These are phyloP conservation scores for Coniella vitis DNA, from an alignment of 2,329 filamentous ascomycete species.

Conservation along the genomic window DNA sequence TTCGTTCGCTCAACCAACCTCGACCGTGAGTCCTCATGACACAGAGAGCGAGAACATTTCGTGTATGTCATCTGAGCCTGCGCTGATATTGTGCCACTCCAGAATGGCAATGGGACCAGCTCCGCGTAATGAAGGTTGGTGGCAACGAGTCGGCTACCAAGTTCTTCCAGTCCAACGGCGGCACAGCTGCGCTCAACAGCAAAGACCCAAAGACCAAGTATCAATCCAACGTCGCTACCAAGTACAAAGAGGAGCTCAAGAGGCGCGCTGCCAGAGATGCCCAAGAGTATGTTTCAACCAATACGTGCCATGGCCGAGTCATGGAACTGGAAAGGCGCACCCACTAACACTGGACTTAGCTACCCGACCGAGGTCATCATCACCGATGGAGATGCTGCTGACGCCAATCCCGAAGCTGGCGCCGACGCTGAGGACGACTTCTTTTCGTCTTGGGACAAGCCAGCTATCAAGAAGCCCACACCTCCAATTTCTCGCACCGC, in stretches of 20 bases:
- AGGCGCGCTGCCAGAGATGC: slow-evolving; percentile 76
- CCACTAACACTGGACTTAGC: slow-evolving; percentile 40
- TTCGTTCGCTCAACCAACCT: slow-evolving; percentile 98
- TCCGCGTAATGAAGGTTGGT: slow-evolving; percentile 95
- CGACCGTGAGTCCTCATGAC: slow-evolving; percentile 64
- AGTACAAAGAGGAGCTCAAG: slow-evolving; percentile 97
- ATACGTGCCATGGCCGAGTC: slow-evolving; percentile 1
- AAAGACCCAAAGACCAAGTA: slow-evolving; percentile 98
- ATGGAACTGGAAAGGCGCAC: too few species aligned
- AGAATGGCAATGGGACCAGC: slow-evolving; percentile 99
- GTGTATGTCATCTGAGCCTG: not conserved
- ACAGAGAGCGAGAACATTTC: not conserved
- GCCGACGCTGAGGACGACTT: slow-evolving; percentile 86
- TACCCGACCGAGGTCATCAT: slow-evolving; percentile 82
- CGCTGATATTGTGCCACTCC: slow-evolving; percentile 15
- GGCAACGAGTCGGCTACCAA: slow-evolving; percentile 97
- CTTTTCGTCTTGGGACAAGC: slow-evolving; percentile 99
- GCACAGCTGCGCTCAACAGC: slow-evolving; percentile 86
- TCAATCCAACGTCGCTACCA: slow-evolving; percentile 82
- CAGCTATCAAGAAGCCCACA: slow-evolving; percentile 90
- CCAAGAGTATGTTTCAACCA: slow-evolving; percentile 58
- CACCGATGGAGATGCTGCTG: slow-evolving; percentile 61
- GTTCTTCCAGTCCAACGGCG: slow-evolving; percentile 95
- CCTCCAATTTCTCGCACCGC: slow-evolving; percentile 86
- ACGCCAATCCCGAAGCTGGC: slow-evolving; percentile 68